Evolutionary conservation across 2,329 filamentous ascomycete genomes (phyloP).

Genomic region (Lecanicillium sp.): DNA sequence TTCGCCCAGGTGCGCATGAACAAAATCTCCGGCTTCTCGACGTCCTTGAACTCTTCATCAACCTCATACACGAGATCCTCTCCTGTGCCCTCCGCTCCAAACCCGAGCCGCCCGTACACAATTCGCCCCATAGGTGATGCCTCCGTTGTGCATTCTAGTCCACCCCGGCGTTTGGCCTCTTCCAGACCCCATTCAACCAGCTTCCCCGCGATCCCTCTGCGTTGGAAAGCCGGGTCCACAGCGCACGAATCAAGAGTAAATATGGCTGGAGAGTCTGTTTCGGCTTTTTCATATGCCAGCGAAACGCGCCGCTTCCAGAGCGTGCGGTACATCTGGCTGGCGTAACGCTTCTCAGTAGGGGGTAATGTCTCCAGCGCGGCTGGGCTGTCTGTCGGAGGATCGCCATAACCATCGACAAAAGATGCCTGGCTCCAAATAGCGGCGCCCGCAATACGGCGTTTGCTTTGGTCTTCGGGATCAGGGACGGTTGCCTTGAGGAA

Average conservation of each 20-base stretch:
- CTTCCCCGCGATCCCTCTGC: slow-evolving; percentile 37
- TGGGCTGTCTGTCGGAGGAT: slow-evolving; percentile 30
- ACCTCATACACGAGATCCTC: slow-evolving; percentile 37
- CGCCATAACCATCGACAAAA: slow-evolving; percentile 41
- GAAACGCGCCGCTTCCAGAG: slow-evolving; percentile 38
- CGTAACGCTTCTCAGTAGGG: slow-evolving; percentile 44
- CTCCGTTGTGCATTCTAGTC: slow-evolving; percentile 38
- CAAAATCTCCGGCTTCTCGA: slow-evolving; percentile 36
- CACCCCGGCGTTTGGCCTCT: slow-evolving; percentile 33
- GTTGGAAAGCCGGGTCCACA: slow-evolving; percentile 48
- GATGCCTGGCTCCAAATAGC: slow-evolving; percentile 52
- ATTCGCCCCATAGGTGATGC: slow-evolving; percentile 42
- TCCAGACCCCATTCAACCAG: slow-evolving; percentile 43
- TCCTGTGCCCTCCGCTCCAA: slow-evolving; percentile 34
- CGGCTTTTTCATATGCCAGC: slow-evolving; percentile 34
- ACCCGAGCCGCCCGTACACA: slow-evolving; percentile 41
- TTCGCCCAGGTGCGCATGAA: slow-evolving; percentile 37
- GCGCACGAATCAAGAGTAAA: slow-evolving; percentile 45
- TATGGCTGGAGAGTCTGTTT: slow-evolving; percentile 34
- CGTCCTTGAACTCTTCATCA: slow-evolving; percentile 34
- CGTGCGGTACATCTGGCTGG: slow-evolving; percentile 36
- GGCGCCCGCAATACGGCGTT: slow-evolving; percentile 40
- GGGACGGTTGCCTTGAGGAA: slow-evolving; percentile 49
- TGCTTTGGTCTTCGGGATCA: slow-evolving; percentile 21
- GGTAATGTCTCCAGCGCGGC: slow-evolving; percentile 30